These are phyloP conservation scores for Climacium dendroides DNA, from an alignment of 225 moss, liverwort and hornwort species.

Conservation along the genomic window DNA sequence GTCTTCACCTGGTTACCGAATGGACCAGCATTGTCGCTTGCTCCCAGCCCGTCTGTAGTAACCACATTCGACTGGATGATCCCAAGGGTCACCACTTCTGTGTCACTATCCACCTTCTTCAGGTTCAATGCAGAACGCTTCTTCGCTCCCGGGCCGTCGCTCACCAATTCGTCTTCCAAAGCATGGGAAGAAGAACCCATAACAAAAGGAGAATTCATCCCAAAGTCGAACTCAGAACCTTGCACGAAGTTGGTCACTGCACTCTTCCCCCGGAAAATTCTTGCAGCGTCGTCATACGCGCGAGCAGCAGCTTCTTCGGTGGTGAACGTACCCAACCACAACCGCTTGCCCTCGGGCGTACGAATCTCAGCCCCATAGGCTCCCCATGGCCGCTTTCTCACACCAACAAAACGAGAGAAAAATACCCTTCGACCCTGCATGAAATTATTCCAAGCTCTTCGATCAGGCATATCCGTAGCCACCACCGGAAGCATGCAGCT, in stretches of 20 bases:
- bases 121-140: constrained; percentile 36
- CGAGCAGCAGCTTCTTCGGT: constrained; percentile 96
- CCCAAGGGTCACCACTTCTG: constrained; percentile 10
- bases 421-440: constrained; percentile 73
- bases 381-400: constrained; percentile 97
- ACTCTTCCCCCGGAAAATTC: constrained; percentile 87
- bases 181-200: constrained; percentile 33
- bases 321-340: constrained; percentile 96
- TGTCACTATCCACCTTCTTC: constrained; percentile 42
- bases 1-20: constrained; percentile 9
- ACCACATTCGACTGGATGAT: constrained; percentile 4
- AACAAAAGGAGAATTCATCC: constrained; percentile 23
- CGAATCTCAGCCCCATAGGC: constrained; percentile 99
- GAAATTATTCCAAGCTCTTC: background rate
- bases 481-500: background rate
- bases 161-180: constrained; percentile 20
- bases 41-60: background rate
- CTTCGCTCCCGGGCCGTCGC: constrained; percentile 24
- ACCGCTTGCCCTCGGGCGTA: constrained; percentile 83
- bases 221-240: constrained; percentile 42
- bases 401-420: constrained; percentile 91
- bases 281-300: constrained; percentile 86
- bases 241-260: constrained; percentile 87
- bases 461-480: background rate
- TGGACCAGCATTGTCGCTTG: background rate